These are phyloP conservation scores for Coniosporium tulheliwenetii DNA, from an alignment of 2,329 filamentous ascomycete species.

Conservation along the genomic window DNA sequence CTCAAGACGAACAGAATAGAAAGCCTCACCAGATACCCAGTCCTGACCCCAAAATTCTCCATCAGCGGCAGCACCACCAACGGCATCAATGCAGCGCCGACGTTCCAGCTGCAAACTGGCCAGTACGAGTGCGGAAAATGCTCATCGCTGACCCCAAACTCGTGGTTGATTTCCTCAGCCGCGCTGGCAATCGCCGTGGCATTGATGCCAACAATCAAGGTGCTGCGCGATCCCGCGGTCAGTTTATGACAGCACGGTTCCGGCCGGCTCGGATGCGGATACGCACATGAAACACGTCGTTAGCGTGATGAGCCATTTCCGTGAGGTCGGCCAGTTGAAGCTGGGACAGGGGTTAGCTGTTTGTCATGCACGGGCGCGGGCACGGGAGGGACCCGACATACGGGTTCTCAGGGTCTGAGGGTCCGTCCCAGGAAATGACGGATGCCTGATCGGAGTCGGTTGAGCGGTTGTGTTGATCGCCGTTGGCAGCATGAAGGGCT, in stretches of 20 bases:
- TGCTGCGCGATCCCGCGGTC: conserved; percentile 3
- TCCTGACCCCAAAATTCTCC: conserved; percentile 19
- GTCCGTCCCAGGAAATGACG: background rate
- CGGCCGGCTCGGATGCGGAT: background rate
- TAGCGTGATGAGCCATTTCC: background rate
- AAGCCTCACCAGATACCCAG: conserved; percentile 11
- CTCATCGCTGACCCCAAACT: conserved; percentile 18
- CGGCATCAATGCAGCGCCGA: conserved; percentile 20
- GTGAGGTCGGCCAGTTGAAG: background rate
- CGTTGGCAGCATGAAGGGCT: no score
- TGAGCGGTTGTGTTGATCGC: no score
- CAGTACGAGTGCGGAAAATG: conserved; percentile 23
- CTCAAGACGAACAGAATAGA: no score
- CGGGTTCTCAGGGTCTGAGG: background rate
- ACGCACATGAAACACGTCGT: background rate
- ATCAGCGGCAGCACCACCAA: conserved; percentile 19
- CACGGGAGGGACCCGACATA: background rate
- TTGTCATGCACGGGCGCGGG: no score
- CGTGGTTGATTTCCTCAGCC: conserved; percentile 13
- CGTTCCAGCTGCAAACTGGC: conserved; percentile 19
- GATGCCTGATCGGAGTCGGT: no score
- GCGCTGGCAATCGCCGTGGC: conserved; percentile 21
- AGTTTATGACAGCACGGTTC: no score
- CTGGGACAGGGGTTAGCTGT: background rate
- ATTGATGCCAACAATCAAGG: conserved; percentile 18